Base-by-base conservation (phyloP, 2,329 filamentous ascomycete species). In the Apiospora phragmitis region DNA sequence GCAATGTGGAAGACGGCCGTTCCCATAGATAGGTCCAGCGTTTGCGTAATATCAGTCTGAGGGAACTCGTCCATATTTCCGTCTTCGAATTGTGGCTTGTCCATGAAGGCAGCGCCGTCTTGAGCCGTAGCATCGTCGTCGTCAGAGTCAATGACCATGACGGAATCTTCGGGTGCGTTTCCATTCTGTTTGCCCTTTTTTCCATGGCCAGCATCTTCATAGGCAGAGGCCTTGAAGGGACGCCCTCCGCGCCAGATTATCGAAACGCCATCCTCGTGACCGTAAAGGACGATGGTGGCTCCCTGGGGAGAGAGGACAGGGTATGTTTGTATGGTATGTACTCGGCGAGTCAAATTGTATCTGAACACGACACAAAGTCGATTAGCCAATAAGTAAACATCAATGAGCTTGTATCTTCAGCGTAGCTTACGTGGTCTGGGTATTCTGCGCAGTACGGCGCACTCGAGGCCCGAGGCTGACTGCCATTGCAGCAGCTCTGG, bases 71-170 rank as follows among this genome's bases (percentile, higher is more conserved):
- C 80, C 41, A 86, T 83, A 45, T 82, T 77, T 5, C 81, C 80
- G 12, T 88, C 87, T 72, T 90, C 88, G 71, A 91, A 91, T 71
- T 89, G 84, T 9, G 89, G 87, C 70, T 85, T 86, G 76, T 91
- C 88, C 69, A 86, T 83, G 68, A 83, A 86, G 0, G 70, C 29
- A 75, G 73, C 45, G 75, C 66, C 59, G 72, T 72, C 67, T 55
- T 66, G 68, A 14, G 77, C 71, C 29, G 80, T 73, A 68, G 80
- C 71, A 38, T 85, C 84, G 41, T 91, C 89, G 9, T 90, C 88
- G 74, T 91, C 89, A 1, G 88, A 91, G 75, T 91, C 89, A 69
- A 91, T 85, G 21, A 90, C 84, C 86, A 91, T 90, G 38, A 91
- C 83, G 4, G 85, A 82, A 8, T 90, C 88, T 24, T 86, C 84